Evolutionary conservation across 1,284 basidiomycete species (phyloP).

Genomic region (Mixia osmundae): DNA sequence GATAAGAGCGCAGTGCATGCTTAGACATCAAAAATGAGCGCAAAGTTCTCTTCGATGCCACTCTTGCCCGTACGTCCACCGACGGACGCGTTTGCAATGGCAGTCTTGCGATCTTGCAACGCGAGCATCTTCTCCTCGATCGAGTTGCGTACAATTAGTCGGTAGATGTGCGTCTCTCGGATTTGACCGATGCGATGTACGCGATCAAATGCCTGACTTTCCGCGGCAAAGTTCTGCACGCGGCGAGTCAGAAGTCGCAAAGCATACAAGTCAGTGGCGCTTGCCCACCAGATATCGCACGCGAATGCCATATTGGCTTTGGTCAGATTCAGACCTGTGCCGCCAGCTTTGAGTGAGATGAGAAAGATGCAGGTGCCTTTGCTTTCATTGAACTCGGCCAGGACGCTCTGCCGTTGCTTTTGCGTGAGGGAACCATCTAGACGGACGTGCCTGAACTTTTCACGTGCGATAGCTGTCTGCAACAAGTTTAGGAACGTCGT

Average conservation of each 20-base stretch:
- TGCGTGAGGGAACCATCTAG: slow-evolving; percentile 85
- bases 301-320: neutral
- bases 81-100: slow-evolving; percentile 14
- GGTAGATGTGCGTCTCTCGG: slow-evolving; percentile 8
- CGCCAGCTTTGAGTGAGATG: slow-evolving; percentile 70
- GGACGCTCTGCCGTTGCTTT: slow-evolving; percentile 49
- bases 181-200: slow-evolving; percentile 18
- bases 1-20: too few species aligned
- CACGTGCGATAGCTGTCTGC: slow-evolving; percentile 11
- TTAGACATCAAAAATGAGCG: slow-evolving; percentile 3
- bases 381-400: slow-evolving; percentile 48
- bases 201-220: slow-evolving; percentile 7
- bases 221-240: neutral
- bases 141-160: slow-evolving; percentile 13
- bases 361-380: slow-evolving; percentile 67
- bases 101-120: slow-evolving; percentile 15
- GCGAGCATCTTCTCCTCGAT: slow-evolving; percentile 17
- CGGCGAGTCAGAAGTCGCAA: too few species aligned
- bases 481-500: slow-evolving; percentile 22
- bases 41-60: slow-evolving; percentile 3
- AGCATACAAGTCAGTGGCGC: neutral
- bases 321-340: slow-evolving; percentile 38
- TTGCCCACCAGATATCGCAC: neutral
- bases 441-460: slow-evolving; percentile 28
- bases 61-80: slow-evolving; percentile 10